Evolutionary conservation across 169 alveolate species (phyloP).

Genomic region (Sarcocystis neurona): DNA sequence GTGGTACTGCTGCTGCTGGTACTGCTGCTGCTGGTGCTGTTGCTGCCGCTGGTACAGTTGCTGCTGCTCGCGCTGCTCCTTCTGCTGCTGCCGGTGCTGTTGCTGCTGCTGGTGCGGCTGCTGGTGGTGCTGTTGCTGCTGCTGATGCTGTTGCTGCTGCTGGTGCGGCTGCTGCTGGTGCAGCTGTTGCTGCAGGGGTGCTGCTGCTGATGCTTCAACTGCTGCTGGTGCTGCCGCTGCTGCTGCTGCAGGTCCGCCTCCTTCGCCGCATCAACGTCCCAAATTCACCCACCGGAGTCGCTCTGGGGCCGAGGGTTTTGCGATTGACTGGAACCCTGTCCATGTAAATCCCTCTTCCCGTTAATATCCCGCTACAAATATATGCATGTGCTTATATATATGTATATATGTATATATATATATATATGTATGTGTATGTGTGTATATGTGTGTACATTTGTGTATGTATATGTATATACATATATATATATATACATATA

Average conservation of each 20-base stretch:
- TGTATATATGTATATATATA: too few relatives aligned
- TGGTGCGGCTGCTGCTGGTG: neutral
- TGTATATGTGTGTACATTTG: neutral
- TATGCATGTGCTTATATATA: too few relatives aligned
- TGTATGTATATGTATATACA: neutral
- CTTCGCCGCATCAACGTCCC: slow-evolving; percentile 36
- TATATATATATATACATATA: neutral
- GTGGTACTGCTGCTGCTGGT: too few relatives aligned
- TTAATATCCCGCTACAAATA: too few relatives aligned
- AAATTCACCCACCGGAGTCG: slow-evolving; percentile 29
- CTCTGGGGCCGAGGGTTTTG: slow-evolving; percentile 58
- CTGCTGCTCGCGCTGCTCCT: too few relatives aligned
- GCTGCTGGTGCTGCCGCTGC: neutral
- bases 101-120: neutral
- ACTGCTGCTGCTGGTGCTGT: too few relatives aligned
- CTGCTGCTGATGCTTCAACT: neutral
- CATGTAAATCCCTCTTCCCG: slow-evolving; percentile 22
- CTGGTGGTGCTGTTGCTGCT: neutral
- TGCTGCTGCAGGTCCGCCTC: slow-evolving; percentile 23
- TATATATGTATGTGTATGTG: neutral
- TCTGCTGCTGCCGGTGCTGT: too few relatives aligned
- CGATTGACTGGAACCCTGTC: slow-evolving; percentile 62
- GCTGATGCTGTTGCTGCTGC: neutral
- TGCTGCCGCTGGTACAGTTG: too few relatives aligned
- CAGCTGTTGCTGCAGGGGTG: neutral